These are phyloP conservation scores for Skeletonema menzelii DNA, from an alignment of 108 stramenopile species.

Conservation along the genomic window DNA sequence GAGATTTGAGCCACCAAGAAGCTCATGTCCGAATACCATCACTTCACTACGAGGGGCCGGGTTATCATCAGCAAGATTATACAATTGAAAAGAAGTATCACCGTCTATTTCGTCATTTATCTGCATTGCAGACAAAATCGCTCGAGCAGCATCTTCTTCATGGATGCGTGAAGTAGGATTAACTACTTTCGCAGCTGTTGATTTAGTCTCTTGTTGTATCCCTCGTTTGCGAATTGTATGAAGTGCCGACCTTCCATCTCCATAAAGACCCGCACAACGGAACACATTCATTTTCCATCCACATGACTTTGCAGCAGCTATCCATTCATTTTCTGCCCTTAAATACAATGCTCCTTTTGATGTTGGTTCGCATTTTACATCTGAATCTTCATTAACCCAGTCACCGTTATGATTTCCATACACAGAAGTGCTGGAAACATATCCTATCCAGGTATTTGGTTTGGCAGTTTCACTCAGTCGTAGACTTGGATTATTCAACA, in stretches of 20 bases:
- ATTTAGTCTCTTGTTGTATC: not conserved
- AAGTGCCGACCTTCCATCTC: slow-evolving; percentile 60
- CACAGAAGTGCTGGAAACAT: slow-evolving; percentile 75
- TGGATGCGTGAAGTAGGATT: slow-evolving; percentile 71
- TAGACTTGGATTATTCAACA: slow-evolving; percentile 18
- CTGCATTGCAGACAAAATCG: slow-evolving; percentile 51
- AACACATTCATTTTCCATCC: slow-evolving; percentile 48
- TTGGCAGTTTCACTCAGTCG: slow-evolving; percentile 16
- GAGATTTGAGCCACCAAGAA: slow-evolving; percentile 28
- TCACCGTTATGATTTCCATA: slow-evolving; percentile 82
- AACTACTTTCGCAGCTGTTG: not conserved
- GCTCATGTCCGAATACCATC: slow-evolving; percentile 33
- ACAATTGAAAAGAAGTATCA: slow-evolving; percentile 14
- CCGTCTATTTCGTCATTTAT: not conserved
- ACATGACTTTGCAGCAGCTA: slow-evolving; percentile 10
- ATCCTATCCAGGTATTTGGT: slow-evolving; percentile 50
- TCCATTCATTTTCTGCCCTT: slow-evolving; percentile 35
- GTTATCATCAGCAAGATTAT: slow-evolving; percentile 73
- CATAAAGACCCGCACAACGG: slow-evolving; percentile 82
- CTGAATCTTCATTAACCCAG: slow-evolving; percentile 71
- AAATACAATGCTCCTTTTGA: slow-evolving; percentile 41
- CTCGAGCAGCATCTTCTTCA: slow-evolving; percentile 55
- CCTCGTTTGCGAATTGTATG: slow-evolving; percentile 56
- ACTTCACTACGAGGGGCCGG: slow-evolving; percentile 61
- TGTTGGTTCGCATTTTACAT: slow-evolving; percentile 23